These are phyloP conservation scores for Chenopodium album DNA, from an alignment of 148 eudicot genomes.

Conservation along the genomic window DNA sequence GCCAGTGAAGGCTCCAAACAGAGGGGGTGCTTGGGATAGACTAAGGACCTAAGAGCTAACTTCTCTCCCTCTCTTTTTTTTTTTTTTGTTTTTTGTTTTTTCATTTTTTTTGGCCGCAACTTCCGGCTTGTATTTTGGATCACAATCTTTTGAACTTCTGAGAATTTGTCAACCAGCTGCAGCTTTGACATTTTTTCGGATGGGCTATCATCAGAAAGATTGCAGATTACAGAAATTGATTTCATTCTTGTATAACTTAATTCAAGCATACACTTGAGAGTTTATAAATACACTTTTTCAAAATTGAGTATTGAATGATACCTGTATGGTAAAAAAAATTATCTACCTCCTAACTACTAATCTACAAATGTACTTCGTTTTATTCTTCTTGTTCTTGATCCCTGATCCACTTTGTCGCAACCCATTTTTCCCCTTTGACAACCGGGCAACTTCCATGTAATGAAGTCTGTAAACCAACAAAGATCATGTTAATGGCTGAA, in stretches of 20 bases:
- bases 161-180: background rate
- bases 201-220: background rate
- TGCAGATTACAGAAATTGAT: constrained; percentile 1
- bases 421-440: constrained; percentile 81
- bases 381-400: constrained; percentile 48
- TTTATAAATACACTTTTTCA: constrained; percentile 5
- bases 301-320: constrained; percentile 18
- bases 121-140: background rate
- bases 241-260: constrained; percentile 30
- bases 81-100: background rate
- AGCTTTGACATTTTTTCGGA: background rate
- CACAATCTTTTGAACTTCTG: background rate
- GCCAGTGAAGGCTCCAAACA: background rate
- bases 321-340: constrained; percentile 5
- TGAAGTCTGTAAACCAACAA: constrained; percentile 49
- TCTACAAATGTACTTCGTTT: background rate
- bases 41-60: background rate
- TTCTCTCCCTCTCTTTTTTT: background rate
- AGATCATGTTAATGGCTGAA: background rate
- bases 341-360: constrained; percentile 9
- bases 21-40: background rate
- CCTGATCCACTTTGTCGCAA: constrained; percentile 82
- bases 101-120: background rate
- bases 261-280: constrained; percentile 6
- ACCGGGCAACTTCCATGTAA: constrained; percentile 91